Conservation (phyloP, 2,329 filamentous ascomycete genomes). For the Fusarium caatingaense region DNA sequence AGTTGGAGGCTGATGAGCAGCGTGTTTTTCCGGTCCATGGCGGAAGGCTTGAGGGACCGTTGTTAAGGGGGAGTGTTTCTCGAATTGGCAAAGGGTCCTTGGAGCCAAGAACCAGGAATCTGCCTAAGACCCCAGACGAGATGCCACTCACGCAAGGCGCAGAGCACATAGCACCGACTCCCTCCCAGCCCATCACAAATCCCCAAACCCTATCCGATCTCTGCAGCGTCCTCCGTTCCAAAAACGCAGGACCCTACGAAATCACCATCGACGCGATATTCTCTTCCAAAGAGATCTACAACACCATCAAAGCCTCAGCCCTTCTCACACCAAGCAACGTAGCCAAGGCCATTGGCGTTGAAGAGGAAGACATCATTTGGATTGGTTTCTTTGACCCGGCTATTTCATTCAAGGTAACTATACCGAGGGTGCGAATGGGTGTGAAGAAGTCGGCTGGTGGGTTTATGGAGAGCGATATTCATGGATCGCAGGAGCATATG, state of each 20-base stretch:
- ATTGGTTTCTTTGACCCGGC: constrained; percentile 59
- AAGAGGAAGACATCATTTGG: constrained; percentile 50
- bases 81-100: constrained; percentile 11
- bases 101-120: accelerated
- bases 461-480: constrained; percentile 41
- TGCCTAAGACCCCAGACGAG: accelerated
- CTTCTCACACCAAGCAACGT: constrained; percentile 27
- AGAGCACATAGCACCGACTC: not conserved
- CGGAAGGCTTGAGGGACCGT: not conserved
- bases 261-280: constrained; percentile 66
- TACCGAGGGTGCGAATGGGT: constrained; percentile 24
- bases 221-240: constrained; percentile 58
- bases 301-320: constrained; percentile 15
- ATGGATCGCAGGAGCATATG: constrained; percentile 39
- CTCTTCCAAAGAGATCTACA: constrained; percentile 48
- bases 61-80: constrained; percentile 6
- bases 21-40: not conserved
- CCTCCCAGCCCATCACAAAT: accelerated
- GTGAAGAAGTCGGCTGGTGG: constrained; percentile 34
- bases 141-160: not conserved
- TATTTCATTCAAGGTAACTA: constrained; percentile 56
- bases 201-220: constrained; percentile 48
- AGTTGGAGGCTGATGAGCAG: constrained; percentile 49
- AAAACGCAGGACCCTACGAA: constrained; percentile 59
- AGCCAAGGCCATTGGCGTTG: constrained; percentile 42